A percentile compares a stretch with the other conserved stretches of the same genome.
Conservation (phyloP, 805 yeast genomes). For the Sugiyamaella marilandica region DNA sequence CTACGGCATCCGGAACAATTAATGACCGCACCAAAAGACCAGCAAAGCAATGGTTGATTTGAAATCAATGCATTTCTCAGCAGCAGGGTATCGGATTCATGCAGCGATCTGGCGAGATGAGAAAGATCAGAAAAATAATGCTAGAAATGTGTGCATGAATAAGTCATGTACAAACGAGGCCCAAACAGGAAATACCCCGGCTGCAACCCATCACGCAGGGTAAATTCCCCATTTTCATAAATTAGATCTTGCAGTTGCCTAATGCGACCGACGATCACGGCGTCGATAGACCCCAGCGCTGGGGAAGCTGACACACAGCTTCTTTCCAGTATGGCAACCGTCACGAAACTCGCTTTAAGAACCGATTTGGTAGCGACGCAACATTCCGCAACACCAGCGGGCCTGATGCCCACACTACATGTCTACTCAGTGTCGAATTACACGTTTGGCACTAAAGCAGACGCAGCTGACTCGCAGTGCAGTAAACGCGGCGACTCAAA, state of each 20-base stretch:
- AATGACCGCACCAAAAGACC: too few relatives aligned
- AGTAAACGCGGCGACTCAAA: not conserved
- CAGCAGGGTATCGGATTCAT: too few relatives aligned
- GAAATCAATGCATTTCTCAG: too few relatives aligned
- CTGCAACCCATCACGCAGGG: too few relatives aligned
- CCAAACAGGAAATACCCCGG: too few relatives aligned
- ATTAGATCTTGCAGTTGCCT: not conserved
- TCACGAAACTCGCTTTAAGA: constrained; percentile 21
- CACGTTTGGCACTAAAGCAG: constrained; percentile 29
- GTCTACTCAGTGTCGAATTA: constrained; percentile 32
- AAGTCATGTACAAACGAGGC: too few relatives aligned
- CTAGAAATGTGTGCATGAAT: too few relatives aligned
- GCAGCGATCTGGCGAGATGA: too few relatives aligned
- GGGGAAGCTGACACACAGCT: not conserved
- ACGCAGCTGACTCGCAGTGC: constrained; percentile 25
- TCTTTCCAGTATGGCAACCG: constrained; percentile 37
- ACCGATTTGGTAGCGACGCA: constrained; percentile 20
- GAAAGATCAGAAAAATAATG: too few relatives aligned
- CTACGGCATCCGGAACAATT: too few relatives aligned
- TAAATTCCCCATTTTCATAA: constrained; percentile 18
- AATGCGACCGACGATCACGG: not conserved
- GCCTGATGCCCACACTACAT: constrained; percentile 26
- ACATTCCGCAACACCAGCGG: constrained; percentile 18
- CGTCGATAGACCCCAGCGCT: not conserved
- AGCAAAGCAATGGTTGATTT: too few relatives aligned